A percentile compares a stretch with the other conserved stretches of the same genome.
These are phyloP conservation scores for Effrenium voratum DNA, from an alignment of 73 alveolate genomes.

Conservation along the genomic window DNA sequence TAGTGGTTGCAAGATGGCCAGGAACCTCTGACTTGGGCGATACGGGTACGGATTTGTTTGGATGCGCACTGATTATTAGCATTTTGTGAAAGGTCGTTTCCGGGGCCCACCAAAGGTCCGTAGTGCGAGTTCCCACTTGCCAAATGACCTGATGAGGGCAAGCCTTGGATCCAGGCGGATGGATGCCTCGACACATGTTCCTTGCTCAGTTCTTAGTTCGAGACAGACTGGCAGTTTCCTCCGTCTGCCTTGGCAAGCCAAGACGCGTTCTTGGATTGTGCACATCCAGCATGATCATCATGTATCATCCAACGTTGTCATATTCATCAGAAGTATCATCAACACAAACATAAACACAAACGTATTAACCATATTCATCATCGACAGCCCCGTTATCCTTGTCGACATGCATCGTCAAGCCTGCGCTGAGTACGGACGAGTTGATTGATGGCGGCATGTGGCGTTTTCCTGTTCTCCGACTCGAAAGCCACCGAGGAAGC, in stretches of 20 bases:
- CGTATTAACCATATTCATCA: not conserved
- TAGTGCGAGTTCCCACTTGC: too few species aligned
- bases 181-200: conserved; percentile 81
- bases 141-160: too few species aligned
- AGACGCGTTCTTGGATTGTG: too few species aligned
- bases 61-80: too few species aligned
- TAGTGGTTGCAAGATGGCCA: too few species aligned
- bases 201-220: not conserved
- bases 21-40: too few species aligned
- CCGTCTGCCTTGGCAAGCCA: too few species aligned
- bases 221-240: not conserved
- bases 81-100: too few species aligned
- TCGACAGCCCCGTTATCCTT: too few species aligned
- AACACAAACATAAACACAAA: not conserved
- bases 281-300: not conserved
- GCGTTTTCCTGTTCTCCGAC: not conserved
- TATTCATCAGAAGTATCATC: not conserved
- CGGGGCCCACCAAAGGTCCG: too few species aligned
- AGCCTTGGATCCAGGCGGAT: conserved; percentile 10
- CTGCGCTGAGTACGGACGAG: not conserved
- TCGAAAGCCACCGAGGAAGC: conserved; percentile 1
- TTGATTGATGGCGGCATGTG: not conserved
- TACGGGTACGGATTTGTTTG: too few species aligned
- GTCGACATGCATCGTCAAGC: too few species aligned
- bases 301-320: not conserved